phyloP scores from a whole-genome alignment of 768 basidiomycete species.

The Hysterangium stoloniferum region DNA sequence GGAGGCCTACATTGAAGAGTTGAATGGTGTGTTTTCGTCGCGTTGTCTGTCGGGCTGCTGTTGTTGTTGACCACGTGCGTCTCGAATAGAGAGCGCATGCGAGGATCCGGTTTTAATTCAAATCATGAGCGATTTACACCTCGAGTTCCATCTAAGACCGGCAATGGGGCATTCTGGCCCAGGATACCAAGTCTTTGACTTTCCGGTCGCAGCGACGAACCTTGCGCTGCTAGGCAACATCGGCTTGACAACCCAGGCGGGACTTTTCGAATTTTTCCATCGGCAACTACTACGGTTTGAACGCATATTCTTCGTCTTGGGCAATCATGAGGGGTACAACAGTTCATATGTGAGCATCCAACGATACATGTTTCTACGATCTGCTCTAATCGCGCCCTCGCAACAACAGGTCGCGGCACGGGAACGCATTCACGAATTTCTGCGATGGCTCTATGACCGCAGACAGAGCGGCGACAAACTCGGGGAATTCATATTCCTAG shows the following conservation, averaged over 20 bases:
- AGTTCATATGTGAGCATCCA: constrained; percentile 13
- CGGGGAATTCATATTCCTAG: constrained; percentile 27
- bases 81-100: constrained; percentile 6
- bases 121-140: constrained; percentile 26
- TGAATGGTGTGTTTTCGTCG: constrained; percentile 4
- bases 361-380: neutral
- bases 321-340: constrained; percentile 28
- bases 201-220: constrained; percentile 20
- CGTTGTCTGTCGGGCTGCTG: neutral
- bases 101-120: constrained; percentile 18
- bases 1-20: constrained; percentile 11
- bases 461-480: constrained; percentile 1
- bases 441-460: constrained; percentile 5
- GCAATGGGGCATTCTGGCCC: constrained; percentile 12
- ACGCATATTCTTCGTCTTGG: constrained; percentile 27
- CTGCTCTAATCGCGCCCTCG: too few relatives aligned
- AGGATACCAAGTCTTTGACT: constrained; percentile 20
- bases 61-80: neutral
- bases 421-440: constrained; percentile 12
- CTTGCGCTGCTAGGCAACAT: constrained; percentile 33
- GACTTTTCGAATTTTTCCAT: constrained; percentile 27
- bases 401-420: constrained; percentile 12
- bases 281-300: constrained; percentile 25
- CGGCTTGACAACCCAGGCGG: constrained; percentile 24
- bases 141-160: constrained; percentile 17